phyloP scores from a whole-genome alignment of 306 rosid genomes.

The Cicer yamashitae region DNA sequence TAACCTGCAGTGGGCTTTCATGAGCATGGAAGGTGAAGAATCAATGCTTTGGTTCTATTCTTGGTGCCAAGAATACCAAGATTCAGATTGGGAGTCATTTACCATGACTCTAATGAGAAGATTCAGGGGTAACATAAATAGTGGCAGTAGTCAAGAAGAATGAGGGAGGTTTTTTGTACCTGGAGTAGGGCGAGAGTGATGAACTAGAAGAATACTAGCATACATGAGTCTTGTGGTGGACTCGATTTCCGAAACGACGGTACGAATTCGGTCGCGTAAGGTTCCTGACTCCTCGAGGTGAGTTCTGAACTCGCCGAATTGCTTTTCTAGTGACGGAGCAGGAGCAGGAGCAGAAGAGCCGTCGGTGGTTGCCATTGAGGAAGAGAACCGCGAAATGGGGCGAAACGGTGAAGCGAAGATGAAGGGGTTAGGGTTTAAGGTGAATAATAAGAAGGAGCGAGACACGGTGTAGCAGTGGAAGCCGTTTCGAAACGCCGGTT shows the following conservation, averaged over 20 bases:
- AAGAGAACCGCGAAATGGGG: slow-evolving; percentile 41
- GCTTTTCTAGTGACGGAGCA: slow-evolving; percentile 66
- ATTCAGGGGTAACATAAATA: too few relatives aligned
- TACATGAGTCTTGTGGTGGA: slow-evolving; percentile 75
- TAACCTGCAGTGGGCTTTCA: too few relatives aligned
- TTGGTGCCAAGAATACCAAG: too few relatives aligned
- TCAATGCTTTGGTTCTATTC: too few relatives aligned
- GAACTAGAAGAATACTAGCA: slow-evolving; percentile 80
- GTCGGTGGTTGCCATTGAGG: slow-evolving; percentile 63
- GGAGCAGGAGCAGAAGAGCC: slow-evolving; percentile 28
- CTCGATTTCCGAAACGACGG: slow-evolving; percentile 77
- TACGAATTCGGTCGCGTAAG: slow-evolving; percentile 79
- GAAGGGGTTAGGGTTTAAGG: slow-evolving; percentile 62
- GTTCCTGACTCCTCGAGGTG: slow-evolving; percentile 78
- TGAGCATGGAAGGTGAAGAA: too few relatives aligned
- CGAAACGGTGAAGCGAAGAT: slow-evolving; percentile 28
- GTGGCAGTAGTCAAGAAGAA: background rate
- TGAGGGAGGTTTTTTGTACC: slow-evolving; percentile 50
- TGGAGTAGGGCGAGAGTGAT: slow-evolving; percentile 82
- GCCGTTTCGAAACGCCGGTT: slow-evolving; percentile 72
- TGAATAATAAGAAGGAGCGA: slow-evolving; percentile 40
- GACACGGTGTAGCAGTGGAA: slow-evolving; percentile 39
- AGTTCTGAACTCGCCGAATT: slow-evolving; percentile 69
- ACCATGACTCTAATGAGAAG: too few relatives aligned
- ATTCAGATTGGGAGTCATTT: too few relatives aligned